A percentile compares a stretch with the other conserved stretches of the same genome.
Conservation (phyloP, 306 rosid species). For the barrel medic (Medicago truncatula) region DNA sequence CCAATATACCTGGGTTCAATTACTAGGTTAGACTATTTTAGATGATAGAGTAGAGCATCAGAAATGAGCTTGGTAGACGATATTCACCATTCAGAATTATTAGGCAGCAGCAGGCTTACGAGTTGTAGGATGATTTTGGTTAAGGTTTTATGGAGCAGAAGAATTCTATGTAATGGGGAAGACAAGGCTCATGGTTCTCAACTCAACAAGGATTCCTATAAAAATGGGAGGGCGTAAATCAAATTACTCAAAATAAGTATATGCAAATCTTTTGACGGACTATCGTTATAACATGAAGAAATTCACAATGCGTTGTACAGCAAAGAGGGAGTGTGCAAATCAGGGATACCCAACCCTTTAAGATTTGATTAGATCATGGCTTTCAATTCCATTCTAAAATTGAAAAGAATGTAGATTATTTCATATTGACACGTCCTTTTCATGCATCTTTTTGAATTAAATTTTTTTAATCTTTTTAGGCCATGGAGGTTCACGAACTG, state of each 20-base stretch:
- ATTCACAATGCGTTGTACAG: slow-evolving; percentile 19
- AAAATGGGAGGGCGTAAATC: background rate
- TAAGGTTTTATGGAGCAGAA: slow-evolving; percentile 15
- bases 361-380: background rate
- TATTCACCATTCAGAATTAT: slow-evolving; percentile 15
- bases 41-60: background rate
- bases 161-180: background rate
- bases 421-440: slow-evolving; percentile 24
- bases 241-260: slow-evolving; percentile 11
- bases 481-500: slow-evolving; percentile 90
- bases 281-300: slow-evolving; percentile 7
- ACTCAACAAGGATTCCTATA: background rate
- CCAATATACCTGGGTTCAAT: slow-evolving; percentile 1
- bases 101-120: slow-evolving; percentile 16
- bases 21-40: slow-evolving; percentile 34
- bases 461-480: slow-evolving; percentile 53
- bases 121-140: slow-evolving; percentile 16
- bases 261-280: slow-evolving; percentile 1
- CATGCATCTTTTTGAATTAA: slow-evolving; percentile 9
- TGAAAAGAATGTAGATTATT: slow-evolving; percentile 16
- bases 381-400: slow-evolving; percentile 12
- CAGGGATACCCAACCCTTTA: background rate
- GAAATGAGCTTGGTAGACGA: slow-evolving; percentile 22
- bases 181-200: slow-evolving; percentile 1
- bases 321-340: slow-evolving; percentile 20